Evolutionary conservation across 805 yeast genomes (phyloP), one percentile per base, ranked within the genome.

Genomic region (Starmerella bombi): DNA sequence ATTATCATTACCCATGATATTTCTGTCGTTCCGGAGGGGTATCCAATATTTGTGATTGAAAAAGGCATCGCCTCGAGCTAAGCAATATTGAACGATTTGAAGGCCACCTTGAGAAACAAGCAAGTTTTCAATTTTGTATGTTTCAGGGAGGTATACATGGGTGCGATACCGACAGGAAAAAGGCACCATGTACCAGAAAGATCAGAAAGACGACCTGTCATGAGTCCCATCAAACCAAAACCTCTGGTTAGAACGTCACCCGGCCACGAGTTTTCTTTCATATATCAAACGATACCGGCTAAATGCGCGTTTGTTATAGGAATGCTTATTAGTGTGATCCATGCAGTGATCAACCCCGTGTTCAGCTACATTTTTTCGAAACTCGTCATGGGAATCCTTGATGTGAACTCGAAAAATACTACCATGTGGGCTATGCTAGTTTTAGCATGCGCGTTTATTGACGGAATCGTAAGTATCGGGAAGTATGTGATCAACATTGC

Each of bases 1-100:
- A 69, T 91, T 14, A 61, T 84, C 3, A 67, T 88, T 38, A 80
- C 95, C 0, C 99, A 91, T 58, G 84, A 85, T 32, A 59, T 73
- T 20, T 55, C 64, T 9, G 75, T 74, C 25, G 76, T 88, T 15
- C 59, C 61, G 0, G 52, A 61, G 1, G 60, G 65, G n/a, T 93
- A 83, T 52, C 57, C 60, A 38, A 73, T 86, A 0, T 64, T 70
- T 32, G 46, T 77, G 3, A 56, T 91, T 58, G 71, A 74, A 25
- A 56, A 69, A 34, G 95, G 95, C 0, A 23, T 23, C 10, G 27
- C 27, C 27, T 8, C 27, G 10, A 23, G 27, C 7, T 23, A 23
- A 7, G 10, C 27, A 23, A 23, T 12, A 12, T 12, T 23, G 10
- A 23, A 12, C 27, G 12, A 12, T 12, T n/a, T n/a, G n/a, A n/a